Base-by-base conservation (phyloP, 208 protist species). In the Trypanosoma cruzi region DNA sequence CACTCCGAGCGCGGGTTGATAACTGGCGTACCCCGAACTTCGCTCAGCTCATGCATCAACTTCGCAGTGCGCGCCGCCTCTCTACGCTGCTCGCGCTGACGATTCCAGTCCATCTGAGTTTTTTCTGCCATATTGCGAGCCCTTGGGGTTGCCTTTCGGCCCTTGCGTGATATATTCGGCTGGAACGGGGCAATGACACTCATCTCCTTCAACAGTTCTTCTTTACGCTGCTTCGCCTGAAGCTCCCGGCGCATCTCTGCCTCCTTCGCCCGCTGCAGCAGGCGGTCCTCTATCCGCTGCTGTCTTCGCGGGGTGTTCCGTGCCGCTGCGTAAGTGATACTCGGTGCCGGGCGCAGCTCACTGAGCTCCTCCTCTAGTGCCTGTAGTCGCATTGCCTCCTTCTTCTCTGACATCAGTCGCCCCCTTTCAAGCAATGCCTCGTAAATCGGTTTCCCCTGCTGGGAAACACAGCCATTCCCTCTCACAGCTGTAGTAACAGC, bases 341-440 rank as follows among this genome's bases (percentile, higher is more conserved):
- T 40, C 24, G 85, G 87, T 7, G 77, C 81, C 0, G 78, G 79
- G 1, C 77, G 71, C n/a, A 90, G 49, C n/a, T 81, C 54, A 7
- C 59, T 52, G 44, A 85, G 24, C 64, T 92, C 84, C 18, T 77
- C 58, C 37, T 73, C 72, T 29, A 87, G 70, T 13, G 84, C 86
- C 37, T 62, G 49, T 61, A 81, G 64, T 22, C 61, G 55, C 42
- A 82, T 58, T 28, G 42, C 54, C 61, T 90, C 81, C 14, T 68
- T 77, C 26, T 69, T 72, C 73, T 92, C 81, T 62, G 83, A 73
- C 48, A 71, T 52, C 18, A 84, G 58, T 8, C 84, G 55, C 5
- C 87, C 90, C 50, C 88, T 87, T 44, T 89, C 84, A n/a, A 95
- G 76, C 14, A 93, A 77, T 13, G 54, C 57, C 55, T 95, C 90